phyloP scores from a whole-genome alignment of 495 filamentous ascomycete species.

The Cercophora scortea region DNA sequence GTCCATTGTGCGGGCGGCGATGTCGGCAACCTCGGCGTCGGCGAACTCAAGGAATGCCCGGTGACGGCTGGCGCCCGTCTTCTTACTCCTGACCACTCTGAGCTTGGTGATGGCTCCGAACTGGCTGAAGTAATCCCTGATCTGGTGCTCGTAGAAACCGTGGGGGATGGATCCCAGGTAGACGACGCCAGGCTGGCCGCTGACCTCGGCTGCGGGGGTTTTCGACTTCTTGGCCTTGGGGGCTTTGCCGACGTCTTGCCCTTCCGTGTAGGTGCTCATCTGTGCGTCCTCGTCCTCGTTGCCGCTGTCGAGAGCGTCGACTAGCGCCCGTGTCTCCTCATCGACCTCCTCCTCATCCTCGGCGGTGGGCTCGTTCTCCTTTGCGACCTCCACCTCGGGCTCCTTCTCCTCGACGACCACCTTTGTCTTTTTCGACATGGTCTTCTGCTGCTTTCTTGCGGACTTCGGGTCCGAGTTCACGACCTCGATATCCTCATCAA shows the following conservation, averaged over 20 bases:
- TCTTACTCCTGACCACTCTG: constrained; percentile 81
- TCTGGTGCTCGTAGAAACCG: constrained; percentile 95
- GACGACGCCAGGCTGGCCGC: constrained; percentile 64
- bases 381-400: constrained; percentile 17
- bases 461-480: constrained; percentile 1
- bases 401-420: constrained; percentile 15
- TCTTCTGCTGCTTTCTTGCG: constrained; percentile 8
- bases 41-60: constrained; percentile 90
- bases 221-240: constrained; percentile 53
- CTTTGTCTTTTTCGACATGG: constrained; percentile 22
- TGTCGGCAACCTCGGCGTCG: constrained; percentile 67
- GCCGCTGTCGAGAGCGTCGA: constrained; percentile 75
- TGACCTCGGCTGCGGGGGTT: constrained; percentile 29
- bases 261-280: constrained; percentile 40
- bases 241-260: constrained; percentile 52
- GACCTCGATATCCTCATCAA: not conserved
- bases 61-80: constrained; percentile 82
- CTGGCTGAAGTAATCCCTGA: constrained; percentile 90
- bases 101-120: constrained; percentile 79
- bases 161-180: constrained; percentile 87
- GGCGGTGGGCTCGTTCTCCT: constrained; percentile 16
- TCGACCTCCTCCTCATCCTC: constrained; percentile 33
- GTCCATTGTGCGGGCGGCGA: constrained; percentile 91
- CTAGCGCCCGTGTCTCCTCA: constrained; percentile 46
- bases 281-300: constrained; percentile 52